Conservation (phyloP, 306 rosid genomes). For the Trifolium repens region DNA sequence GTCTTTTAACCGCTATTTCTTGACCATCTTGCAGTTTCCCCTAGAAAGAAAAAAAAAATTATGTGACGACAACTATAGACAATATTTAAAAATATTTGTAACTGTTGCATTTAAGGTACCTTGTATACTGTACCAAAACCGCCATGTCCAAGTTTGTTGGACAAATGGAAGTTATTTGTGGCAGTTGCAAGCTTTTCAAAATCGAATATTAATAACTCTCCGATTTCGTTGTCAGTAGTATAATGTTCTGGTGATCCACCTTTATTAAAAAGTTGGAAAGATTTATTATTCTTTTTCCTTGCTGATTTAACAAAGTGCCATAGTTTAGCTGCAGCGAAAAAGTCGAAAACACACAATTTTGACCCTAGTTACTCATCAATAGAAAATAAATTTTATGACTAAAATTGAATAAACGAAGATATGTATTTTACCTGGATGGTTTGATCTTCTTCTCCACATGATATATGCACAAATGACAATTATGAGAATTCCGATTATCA, state of each 20-base stretch:
- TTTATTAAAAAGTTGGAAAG: not conserved
- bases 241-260: not conserved
- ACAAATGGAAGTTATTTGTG: constrained; percentile 45
- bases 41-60: not conserved
- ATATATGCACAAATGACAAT: constrained; percentile 36
- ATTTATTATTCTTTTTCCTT: not conserved
- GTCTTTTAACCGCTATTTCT: constrained; percentile 47
- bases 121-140: constrained; percentile 45
- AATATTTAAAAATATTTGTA: not conserved
- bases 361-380: not conserved
- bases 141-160: constrained; percentile 47
- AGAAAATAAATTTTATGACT: not conserved
- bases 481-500: constrained; percentile 14
- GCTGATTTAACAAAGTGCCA: constrained; percentile 5
- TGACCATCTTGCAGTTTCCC: constrained; percentile 34
- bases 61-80: not conserved
- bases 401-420: not conserved
- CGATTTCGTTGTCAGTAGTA: not conserved
- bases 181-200: constrained; percentile 37
- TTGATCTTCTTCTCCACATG: constrained; percentile 15
- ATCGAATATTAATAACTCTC: constrained; percentile 13
- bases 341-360: not conserved
- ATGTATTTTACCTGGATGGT: constrained; percentile 8
- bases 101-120: constrained; percentile 1
- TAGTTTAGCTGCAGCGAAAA: not conserved